Evolutionary conservation across 805 yeast species (phyloP).

Genomic region (Lachancea mirantina): DNA sequence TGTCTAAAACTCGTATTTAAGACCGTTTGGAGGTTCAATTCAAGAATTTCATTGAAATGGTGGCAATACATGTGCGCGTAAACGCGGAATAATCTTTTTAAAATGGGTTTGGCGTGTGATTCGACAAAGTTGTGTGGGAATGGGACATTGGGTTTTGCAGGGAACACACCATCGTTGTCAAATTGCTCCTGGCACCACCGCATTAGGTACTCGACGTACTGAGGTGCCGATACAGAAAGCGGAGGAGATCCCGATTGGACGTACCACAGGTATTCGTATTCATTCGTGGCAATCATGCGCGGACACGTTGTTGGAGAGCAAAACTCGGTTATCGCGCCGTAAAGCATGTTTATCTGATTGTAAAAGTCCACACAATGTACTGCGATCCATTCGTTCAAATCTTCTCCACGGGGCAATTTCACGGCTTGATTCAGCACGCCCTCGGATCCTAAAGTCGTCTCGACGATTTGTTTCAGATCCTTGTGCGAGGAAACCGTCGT

Average conservation of each 20-base stretch:
- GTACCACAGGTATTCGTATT: constrained; percentile 96
- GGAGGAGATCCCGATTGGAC: constrained; percentile 67
- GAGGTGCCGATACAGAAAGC: constrained; percentile 86
- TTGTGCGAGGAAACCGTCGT: constrained; percentile 49
- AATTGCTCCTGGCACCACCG: constrained; percentile 90
- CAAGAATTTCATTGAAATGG: constrained; percentile 92
- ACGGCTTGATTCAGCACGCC: constrained; percentile 89
- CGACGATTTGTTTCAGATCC: constrained; percentile 83
- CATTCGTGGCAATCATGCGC: constrained; percentile 94
- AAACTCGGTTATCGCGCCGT: constrained; percentile 92
- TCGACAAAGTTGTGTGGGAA: constrained; percentile 80
- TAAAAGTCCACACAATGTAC: constrained; percentile 96
- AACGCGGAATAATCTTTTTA: constrained; percentile 86
- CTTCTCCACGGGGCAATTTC: constrained; percentile 87
- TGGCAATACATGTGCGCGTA: constrained; percentile 98
- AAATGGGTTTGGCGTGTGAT: constrained; percentile 66
- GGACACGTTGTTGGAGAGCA: constrained; percentile 96
- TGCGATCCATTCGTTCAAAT: constrained; percentile 89
- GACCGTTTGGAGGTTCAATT: constrained; percentile 85
- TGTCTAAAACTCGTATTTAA: constrained; percentile 92
- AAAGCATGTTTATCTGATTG: constrained; percentile 92
- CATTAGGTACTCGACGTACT: constrained; percentile 88
- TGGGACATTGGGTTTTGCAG: constrained; percentile 83
- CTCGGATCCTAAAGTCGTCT: constrained; percentile 90
- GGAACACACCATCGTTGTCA: constrained; percentile 86